Percentiles rank a stretch among this genome's conserved stretches.
Evolutionary conservation across 192 early-diverging fungal species (phyloP).

Genomic region (Phlyctochytrium planicorne): DNA sequence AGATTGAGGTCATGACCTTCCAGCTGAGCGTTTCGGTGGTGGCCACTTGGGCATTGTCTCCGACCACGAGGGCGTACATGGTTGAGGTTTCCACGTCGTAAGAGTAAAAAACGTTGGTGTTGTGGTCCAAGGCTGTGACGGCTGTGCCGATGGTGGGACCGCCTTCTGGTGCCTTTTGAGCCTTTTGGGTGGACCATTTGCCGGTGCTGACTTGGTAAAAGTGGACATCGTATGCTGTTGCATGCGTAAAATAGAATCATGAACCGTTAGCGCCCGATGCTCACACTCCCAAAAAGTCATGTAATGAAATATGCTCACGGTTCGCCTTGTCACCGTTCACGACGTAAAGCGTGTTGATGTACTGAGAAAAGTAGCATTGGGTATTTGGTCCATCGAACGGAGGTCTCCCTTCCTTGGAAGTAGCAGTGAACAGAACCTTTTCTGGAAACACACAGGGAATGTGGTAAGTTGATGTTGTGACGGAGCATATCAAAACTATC

Average conservation of each 20-base stretch:
- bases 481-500: too few species aligned
- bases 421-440: not conserved
- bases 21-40: not conserved
- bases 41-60: not conserved
- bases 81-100: not conserved
- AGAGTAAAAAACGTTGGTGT: conserved; percentile 1
- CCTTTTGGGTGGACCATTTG: not conserved
- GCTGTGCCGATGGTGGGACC: not conserved
- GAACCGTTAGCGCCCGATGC: too few species aligned
- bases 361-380: not conserved
- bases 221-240: not conserved
- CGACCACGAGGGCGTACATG: not conserved
- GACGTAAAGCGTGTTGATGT: not conserved
- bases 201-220: not conserved
- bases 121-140: not conserved
- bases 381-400: not conserved
- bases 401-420: not conserved
- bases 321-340: not conserved
- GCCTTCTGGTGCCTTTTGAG: not conserved
- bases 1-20: not conserved
- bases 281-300: too few species aligned
- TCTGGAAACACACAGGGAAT: too few species aligned
- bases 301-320: not conserved
- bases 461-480: too few species aligned
- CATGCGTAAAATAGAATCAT: too few species aligned